Percentiles rank a stretch among this genome's conserved stretches.
phyloP scores from a whole-genome alignment of 2,329 filamentous ascomycete genomes.

The Fusarium nygamai region DNA sequence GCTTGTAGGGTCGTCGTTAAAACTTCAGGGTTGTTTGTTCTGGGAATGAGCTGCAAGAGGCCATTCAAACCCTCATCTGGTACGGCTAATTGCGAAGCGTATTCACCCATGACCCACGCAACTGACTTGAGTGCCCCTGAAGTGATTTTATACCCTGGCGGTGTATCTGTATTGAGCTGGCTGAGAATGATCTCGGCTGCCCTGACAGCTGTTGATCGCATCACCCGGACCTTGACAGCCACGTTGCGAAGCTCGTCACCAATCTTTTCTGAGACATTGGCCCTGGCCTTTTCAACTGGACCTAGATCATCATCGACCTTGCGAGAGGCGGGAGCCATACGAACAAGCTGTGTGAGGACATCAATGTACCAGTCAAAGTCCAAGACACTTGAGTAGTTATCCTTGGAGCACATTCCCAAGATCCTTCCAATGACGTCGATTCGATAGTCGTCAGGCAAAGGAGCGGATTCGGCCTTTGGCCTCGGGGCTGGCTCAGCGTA shows the following conservation, averaged over 20 bases:
- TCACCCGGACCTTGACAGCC: conserved; percentile 87
- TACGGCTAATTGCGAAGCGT: conserved; percentile 74
- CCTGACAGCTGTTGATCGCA: conserved; percentile 81
- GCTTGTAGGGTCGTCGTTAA: conserved; percentile 87
- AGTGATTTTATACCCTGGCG: conserved; percentile 65
- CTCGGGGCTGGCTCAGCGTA: conserved; percentile 49
- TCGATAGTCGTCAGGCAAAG: conserved; percentile 87
- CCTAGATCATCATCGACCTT: conserved; percentile 51
- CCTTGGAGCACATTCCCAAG: conserved; percentile 86
- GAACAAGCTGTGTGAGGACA: conserved; percentile 84
- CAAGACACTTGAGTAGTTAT: conserved; percentile 84
- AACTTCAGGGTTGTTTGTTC: conserved; percentile 68
- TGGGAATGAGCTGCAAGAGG: conserved; percentile 73
- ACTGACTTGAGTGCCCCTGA: conserved; percentile 78
- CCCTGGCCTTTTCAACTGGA: conserved; percentile 40
- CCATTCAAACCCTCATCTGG: conserved; percentile 78
- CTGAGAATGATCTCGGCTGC: conserved; percentile 82
- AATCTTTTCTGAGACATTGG: conserved; percentile 74
- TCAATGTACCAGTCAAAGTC: conserved; percentile 99
- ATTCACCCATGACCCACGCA: conserved; percentile 91
- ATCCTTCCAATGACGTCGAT: conserved; percentile 84
- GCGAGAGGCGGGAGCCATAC: conserved; percentile 68
- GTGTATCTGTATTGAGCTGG: conserved; percentile 63
- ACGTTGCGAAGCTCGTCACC: conserved; percentile 90
- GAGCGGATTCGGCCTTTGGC: conserved; percentile 56